phyloP scores from a whole-genome alignment of 2,329 filamentous ascomycete species.

The Claviceps capensis region DNA sequence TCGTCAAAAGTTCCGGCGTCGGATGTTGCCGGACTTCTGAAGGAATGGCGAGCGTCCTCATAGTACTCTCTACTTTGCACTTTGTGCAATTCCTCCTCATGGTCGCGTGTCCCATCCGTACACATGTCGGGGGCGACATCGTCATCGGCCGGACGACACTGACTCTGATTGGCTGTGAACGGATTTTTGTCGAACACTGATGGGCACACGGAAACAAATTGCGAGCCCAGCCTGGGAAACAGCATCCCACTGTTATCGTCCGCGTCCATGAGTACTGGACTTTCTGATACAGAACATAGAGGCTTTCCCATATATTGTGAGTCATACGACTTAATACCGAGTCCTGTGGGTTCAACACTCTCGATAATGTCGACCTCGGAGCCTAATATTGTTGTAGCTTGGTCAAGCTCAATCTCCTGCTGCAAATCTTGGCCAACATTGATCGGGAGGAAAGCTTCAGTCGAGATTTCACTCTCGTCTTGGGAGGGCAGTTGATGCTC shows the following conservation, averaged over 20 bases:
- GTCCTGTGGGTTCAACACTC: background rate
- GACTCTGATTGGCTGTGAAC: constrained; percentile 11
- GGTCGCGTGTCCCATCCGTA: constrained; percentile 22
- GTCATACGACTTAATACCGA: constrained; percentile 8
- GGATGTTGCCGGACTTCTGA: constrained; percentile 23
- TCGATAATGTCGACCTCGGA: background rate
- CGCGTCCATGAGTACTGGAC: constrained; percentile 5
- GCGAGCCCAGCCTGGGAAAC: constrained; percentile 22
- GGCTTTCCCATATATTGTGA: constrained; percentile 32
- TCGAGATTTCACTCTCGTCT: constrained; percentile 21
- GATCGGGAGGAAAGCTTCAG: background rate
- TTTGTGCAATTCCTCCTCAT: constrained; percentile 13
- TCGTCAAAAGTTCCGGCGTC: constrained; percentile 19
- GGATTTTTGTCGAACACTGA: constrained; percentile 20
- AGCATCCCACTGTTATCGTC: constrained; percentile 13
- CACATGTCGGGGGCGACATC: constrained; percentile 22
- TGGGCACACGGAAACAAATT: constrained; percentile 26
- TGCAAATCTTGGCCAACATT: background rate
- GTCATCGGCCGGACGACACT: constrained; percentile 14
- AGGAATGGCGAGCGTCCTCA: constrained; percentile 18
- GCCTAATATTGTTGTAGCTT: background rate
- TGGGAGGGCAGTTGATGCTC: constrained; percentile 39
- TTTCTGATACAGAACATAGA: constrained; percentile 29
- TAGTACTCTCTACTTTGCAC: constrained; percentile 16
- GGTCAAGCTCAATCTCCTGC: background rate